Evolutionary conservation across 495 filamentous ascomycete species (phyloP).

Genomic region (Hypoxylon subgilvum): DNA sequence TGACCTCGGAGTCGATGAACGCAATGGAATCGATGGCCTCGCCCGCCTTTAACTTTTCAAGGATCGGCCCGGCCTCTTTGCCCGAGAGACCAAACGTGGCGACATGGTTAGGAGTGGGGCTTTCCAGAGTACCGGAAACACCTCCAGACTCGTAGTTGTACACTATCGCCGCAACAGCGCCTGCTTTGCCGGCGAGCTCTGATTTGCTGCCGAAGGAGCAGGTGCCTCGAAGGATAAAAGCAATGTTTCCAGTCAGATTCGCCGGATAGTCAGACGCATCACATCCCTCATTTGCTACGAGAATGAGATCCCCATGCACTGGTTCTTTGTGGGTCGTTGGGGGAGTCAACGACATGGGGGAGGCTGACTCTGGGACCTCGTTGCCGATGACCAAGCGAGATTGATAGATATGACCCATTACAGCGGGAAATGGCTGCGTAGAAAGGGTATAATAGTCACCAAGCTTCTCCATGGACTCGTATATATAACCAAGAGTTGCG

Average conservation of each 20-base stretch:
- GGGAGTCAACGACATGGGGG: constrained; percentile 65
- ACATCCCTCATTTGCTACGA: constrained; percentile 57
- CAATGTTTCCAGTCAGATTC: constrained; percentile 56
- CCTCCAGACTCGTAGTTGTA: constrained; percentile 61
- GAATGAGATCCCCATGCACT: constrained; percentile 52
- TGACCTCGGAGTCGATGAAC: constrained; percentile 60
- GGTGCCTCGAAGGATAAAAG: constrained; percentile 61
- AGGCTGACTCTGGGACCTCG: constrained; percentile 55
- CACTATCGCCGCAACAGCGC: constrained; percentile 65
- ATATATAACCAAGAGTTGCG: constrained; percentile 66
- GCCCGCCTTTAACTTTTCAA: constrained; percentile 54
- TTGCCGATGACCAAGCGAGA: constrained; percentile 62
- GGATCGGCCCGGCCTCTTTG: constrained; percentile 54
- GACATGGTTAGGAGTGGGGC: constrained; percentile 58
- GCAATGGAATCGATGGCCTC: constrained; percentile 58
- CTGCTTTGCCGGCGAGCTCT: constrained; percentile 60
- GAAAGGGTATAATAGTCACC: constrained; percentile 64
- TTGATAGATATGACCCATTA: constrained; percentile 63
- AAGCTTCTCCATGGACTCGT: constrained; percentile 53
- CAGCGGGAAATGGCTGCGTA: constrained; percentile 64
- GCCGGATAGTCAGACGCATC: constrained; percentile 54
- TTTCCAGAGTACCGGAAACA: constrained; percentile 61
- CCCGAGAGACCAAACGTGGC: constrained; percentile 64
- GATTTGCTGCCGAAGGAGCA: constrained; percentile 69
- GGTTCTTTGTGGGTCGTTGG: constrained; percentile 63